Evolutionary conservation across 345 rosid species (phyloP).

Genomic region (Citrus glauca): DNA sequence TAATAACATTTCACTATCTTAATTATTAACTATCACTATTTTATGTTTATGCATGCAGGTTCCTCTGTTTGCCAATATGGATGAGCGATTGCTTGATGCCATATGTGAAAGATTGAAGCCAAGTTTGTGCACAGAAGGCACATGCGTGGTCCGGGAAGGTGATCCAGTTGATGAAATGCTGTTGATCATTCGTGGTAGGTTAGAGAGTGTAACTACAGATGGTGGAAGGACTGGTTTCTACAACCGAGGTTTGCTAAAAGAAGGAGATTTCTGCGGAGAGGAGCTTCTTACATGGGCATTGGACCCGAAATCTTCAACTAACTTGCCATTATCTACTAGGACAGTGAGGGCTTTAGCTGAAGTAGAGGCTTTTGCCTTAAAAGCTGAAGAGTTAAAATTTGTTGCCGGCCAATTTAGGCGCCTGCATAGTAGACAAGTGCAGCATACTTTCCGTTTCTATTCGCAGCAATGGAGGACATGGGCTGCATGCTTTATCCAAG

Average conservation of each 20-base stretch:
- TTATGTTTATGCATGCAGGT: constrained; percentile 56
- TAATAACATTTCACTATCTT: no score
- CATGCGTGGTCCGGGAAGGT: constrained; percentile 77
- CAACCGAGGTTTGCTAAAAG: constrained; percentile 65
- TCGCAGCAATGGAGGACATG: constrained; percentile 97
- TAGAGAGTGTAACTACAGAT: constrained; percentile 87
- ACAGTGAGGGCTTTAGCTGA: constrained; percentile 66
- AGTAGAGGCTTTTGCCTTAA: constrained; percentile 86
- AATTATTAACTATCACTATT: neutral
- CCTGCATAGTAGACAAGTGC: constrained; percentile 83
- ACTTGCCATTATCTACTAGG: constrained; percentile 62
- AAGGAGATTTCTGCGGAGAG: constrained; percentile 79
- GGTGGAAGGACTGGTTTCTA: constrained; percentile 89
- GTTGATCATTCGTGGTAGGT: constrained; percentile 72
- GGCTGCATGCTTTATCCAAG: constrained; percentile 79
- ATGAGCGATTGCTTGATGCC: constrained; percentile 76
- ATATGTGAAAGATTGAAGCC: constrained; percentile 91
- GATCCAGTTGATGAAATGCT: constrained; percentile 91
- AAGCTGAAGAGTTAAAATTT: constrained; percentile 83
- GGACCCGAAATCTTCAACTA: constrained; percentile 60
- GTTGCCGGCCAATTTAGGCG: constrained; percentile 86
- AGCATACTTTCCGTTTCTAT: constrained; percentile 84
- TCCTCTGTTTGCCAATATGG: constrained; percentile 85
- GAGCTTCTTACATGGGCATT: constrained; percentile 81
- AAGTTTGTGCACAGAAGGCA: constrained; percentile 64